phyloP scores from a whole-genome alignment of 495 filamentous ascomycete genomes.

The Daldinia bambusicola region DNA sequence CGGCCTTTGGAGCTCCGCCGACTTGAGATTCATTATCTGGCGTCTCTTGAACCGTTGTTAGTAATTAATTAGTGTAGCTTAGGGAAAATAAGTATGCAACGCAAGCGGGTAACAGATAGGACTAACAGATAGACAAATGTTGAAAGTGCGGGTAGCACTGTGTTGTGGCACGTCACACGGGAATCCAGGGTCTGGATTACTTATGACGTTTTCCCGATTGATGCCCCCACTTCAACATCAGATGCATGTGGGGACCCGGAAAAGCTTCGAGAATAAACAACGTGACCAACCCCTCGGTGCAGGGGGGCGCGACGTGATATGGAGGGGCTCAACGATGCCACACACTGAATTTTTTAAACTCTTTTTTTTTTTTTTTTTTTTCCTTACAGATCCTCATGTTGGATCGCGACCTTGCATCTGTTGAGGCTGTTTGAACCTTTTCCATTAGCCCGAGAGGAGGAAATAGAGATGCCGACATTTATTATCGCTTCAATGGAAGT shows the following conservation, averaged over 20 bases:
- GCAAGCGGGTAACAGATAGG: conserved; percentile 16
- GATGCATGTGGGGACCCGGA: conserved; percentile 45
- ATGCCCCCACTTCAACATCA: conserved; percentile 40
- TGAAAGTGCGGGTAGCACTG: conserved; percentile 29
- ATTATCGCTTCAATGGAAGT: conserved; percentile 18
- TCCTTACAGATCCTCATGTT: conserved; percentile 7
- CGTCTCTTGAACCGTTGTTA: conserved; percentile 19
- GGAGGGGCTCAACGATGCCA: conserved; percentile 36
- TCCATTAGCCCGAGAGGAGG: conserved; percentile 32
- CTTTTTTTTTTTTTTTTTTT: too few relatives aligned
- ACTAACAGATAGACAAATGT: not conserved
- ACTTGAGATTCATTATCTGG: conserved; percentile 30
- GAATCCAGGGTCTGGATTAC: conserved; percentile 40
- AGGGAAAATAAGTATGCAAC: not conserved
- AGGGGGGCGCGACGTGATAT: conserved; percentile 28
- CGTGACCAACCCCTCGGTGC: conserved; percentile 45
- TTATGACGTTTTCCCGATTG: conserved; percentile 45
- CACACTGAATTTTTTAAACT: not conserved
- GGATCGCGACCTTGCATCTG: conserved; percentile 11
- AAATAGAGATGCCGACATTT: not conserved
- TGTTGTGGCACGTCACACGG: conserved; percentile 45
- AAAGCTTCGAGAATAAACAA: conserved; percentile 45
- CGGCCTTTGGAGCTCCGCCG: conserved; percentile 20
- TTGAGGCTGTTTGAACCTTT: conserved; percentile 6
- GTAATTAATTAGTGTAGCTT: not conserved